These are phyloP conservation scores for Lycium barbarum DNA, from an alignment of 257 asterid species.

Conservation along the genomic window DNA sequence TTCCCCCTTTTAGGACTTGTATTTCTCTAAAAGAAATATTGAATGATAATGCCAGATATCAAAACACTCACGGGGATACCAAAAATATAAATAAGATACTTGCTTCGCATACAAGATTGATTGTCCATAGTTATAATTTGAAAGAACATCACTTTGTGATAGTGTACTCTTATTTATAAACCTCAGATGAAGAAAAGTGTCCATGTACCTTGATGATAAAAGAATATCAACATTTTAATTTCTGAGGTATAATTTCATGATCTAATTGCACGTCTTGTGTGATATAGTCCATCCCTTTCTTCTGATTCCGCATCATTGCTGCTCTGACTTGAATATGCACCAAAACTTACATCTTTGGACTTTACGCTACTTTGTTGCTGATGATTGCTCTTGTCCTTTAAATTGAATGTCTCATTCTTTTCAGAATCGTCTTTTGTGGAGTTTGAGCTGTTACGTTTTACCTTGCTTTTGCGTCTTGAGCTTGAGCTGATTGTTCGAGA, in stretches of 20 bases:
- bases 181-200: background rate
- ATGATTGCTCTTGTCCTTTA: background rate
- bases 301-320: slow-evolving; percentile 34
- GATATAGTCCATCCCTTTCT: slow-evolving; percentile 26
- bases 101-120: background rate
- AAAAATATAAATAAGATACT: background rate
- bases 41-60: background rate
- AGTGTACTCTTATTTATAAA: background rate
- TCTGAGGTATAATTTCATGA: slow-evolving; percentile 2
- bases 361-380: slow-evolving; percentile 17
- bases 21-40: background rate
- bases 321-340: slow-evolving; percentile 28
- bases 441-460: background rate
- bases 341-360: slow-evolving; percentile 26
- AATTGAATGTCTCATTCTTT: slow-evolving; percentile 12
- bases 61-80: background rate
- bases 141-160: background rate
- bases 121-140: background rate
- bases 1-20: background rate
- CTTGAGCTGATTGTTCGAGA: slow-evolving; percentile 34
- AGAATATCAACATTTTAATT: background rate
- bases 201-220: slow-evolving; percentile 4
- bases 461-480: slow-evolving; percentile 26
- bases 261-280: slow-evolving; percentile 8
- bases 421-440: background rate